Evolutionary conservation across 352 stramenopile genomes (phyloP), one percentile per base, ranked within the genome.

Genomic region (Phytophthora gonapodyides): DNA sequence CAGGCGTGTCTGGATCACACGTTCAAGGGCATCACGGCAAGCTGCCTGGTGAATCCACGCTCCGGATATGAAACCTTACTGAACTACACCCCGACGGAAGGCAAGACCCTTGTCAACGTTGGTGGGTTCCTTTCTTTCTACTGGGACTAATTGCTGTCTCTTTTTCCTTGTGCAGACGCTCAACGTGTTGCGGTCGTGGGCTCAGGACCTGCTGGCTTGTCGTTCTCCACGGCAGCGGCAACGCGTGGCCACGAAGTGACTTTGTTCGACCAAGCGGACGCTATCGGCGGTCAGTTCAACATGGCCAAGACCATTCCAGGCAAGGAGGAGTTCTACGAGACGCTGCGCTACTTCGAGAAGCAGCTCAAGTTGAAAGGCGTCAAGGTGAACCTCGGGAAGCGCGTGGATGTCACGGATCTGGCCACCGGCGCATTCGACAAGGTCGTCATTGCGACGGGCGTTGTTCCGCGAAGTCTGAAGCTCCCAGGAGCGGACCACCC

Each of bases 291-390:
- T 15, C 96, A 99, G 76, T 99, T 99, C 64, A 98, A 99, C 68
- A 97, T 99, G 87, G 97, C 97, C 37, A 98, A 99, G 80, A 74
- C 80, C 38, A 87, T 99, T 51, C 97, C 97, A 10, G 96, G 97
- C 19, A 99, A 99, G 72, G 96, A 99, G 59, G 97, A 99, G 67
- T 99, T 99, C 61, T 88, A 98, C 67, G 97, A 99, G 80, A 99
- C 96, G 13, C 76, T 99, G 38, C 85, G 96, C 7, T 99, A 98
- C 76, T 99, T 98, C 69, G 61, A 82, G 49, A 88, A 88, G 38
- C 83, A 96, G 67, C 63, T 98, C 44, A 83, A 97, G 62, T 78
- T 97, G 33, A 75, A 72, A 2, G 75, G 76, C 13, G 92, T 98
- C 1, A 84, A 95, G n/a, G 71, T 98, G 33, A 76, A 84, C 40